These are phyloP conservation scores for Cystobasidium pallidum DNA, from an alignment of 1,284 basidiomycete genomes.

Conservation along the genomic window DNA sequence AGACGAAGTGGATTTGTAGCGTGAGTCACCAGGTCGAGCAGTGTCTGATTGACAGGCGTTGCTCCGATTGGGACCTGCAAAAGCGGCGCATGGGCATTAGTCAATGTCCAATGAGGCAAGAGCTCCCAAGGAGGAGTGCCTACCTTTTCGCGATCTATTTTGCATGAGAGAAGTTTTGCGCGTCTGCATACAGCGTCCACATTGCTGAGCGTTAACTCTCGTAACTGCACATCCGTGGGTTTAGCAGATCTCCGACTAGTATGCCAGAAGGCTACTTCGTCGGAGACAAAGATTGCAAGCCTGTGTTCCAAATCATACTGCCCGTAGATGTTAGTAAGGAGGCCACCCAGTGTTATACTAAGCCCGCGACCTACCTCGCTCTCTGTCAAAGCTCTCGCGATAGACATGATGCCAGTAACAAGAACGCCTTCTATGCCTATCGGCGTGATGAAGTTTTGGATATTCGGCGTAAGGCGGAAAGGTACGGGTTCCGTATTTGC, in stretches of 20 bases:
- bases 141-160: constrained; percentile 77
- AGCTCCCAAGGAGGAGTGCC: constrained; percentile 49
- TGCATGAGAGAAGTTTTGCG: constrained; percentile 82
- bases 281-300: constrained; percentile 84
- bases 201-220: constrained; percentile 71
- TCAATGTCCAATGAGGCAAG: background rate
- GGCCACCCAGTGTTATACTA: no score
- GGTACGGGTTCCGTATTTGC: constrained; percentile 76
- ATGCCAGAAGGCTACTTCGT: constrained; percentile 82
- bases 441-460: constrained; percentile 90
- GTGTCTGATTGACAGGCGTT: constrained; percentile 73
- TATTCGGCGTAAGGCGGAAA: constrained; percentile 95
- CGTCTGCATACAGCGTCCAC: constrained; percentile 81
- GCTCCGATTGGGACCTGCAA: constrained; percentile 57
- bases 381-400: constrained; percentile 85
- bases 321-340: no score
- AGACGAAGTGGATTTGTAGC: constrained; percentile 62
- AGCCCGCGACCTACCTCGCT: constrained; percentile 73
- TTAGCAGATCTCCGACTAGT: constrained; percentile 41
- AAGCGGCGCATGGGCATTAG: constrained; percentile 13
- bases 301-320: constrained; percentile 87
- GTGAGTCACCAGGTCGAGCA: constrained; percentile 77
- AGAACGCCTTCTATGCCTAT: constrained; percentile 88
- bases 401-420: constrained; percentile 83
- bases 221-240: constrained; percentile 65